Evolutionary conservation across 768 basidiomycete species (phyloP), one percentile per base, ranked within the genome.

Genomic region (Trametes villosa): DNA sequence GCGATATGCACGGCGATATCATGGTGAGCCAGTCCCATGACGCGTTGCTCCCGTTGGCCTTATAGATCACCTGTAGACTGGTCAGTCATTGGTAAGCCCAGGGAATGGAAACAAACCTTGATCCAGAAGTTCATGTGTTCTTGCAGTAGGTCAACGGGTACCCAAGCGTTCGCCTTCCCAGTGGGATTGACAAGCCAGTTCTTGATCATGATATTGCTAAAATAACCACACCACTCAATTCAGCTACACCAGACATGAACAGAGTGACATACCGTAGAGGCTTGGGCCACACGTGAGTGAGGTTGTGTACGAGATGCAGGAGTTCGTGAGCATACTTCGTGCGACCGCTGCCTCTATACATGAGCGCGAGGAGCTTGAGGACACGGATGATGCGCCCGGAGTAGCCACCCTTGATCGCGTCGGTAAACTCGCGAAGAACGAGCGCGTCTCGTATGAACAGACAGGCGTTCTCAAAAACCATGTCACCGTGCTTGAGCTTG

Each of bases 1-100:
- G 49, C 18, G 65, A 42, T 40, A 75, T 59, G 31, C 71, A 73
- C 1, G 76, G 76, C 0, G 72, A 60, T 17, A 77, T 66, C 50
- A 63, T 67, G 6, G 50, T 56, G 0, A 76, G 71, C 76, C 74
- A 76, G 22, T 75, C 71, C 73, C 73, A 76, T 9, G 75, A 75
- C n/a, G 72, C 67, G 31, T 67, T 62, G 20, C 69, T 68, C 3
- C 73, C 75, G 41, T 76, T 72, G 0, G 73, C 75, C 29, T 67
- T 64, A 46, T 75, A 76, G 33, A 73, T 53, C 6, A 41, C 53
- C 71, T 73, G 47, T n/a, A n/a, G n/a, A n/a, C n/a, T n/a, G n/a
- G n/a, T n/a, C n/a, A n/a, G n/a, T n/a, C n/a, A n/a, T n/a, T n/a
- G n/a, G n/a, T n/a, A n/a, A n/a, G n/a, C n/a, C n/a, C n/a, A n/a